Base-by-base conservation (phyloP, 192 early-diverging fungal species). In the Entophlyctis luteolus region DNA sequence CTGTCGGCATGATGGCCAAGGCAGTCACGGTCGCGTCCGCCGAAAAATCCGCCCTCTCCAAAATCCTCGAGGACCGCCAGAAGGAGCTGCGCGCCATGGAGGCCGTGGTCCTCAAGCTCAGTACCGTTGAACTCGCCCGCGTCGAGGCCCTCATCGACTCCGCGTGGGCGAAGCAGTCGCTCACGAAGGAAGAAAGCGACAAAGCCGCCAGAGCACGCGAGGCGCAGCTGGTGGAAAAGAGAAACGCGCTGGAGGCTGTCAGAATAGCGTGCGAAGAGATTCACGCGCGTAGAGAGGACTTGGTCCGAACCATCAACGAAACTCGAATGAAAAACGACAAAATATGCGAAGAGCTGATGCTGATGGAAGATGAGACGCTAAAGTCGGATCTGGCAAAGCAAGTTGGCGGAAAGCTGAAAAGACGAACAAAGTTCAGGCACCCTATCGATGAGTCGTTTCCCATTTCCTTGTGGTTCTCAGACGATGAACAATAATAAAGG, bases 341-440 rank as follows among this genome's bases (percentile, higher is more conserved):
- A 20, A 32, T 66, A 1, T 66, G 63, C 29, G 63, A 66, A 28
- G 63, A 66, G 29, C 42, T 66, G 45, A 66, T 66, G 63, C 52
- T 10, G 12, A 22, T 23, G 2, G 63, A 66, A 36, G 63, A 66
- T 34, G 34, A 32, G n/a, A 22, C 35, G 25, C 22, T 48, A 20
- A 63, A 63, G 35, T 8, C 48, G 34, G 60, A 29, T 56, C 29
- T 42, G n/a, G 8, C 39, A n/a, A 42, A 42, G 39, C 8, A 42
- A 12, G 39, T n/a, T n/a, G n/a, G n/a, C n/a, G n/a, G n/a, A n/a
- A n/a, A n/a, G n/a, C n/a, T n/a, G n/a, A n/a, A n/a, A n/a, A n/a
- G n/a, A n/a, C n/a, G n/a, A n/a, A n/a, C n/a, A n/a, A n/a, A n/a
- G n/a, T n/a, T n/a, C n/a, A n/a, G n/a, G n/a, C n/a, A n/a, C n/a